phyloP scores from a whole-genome alignment of 2,329 filamentous ascomycete species.

The Fusarium xylarioides region DNA sequence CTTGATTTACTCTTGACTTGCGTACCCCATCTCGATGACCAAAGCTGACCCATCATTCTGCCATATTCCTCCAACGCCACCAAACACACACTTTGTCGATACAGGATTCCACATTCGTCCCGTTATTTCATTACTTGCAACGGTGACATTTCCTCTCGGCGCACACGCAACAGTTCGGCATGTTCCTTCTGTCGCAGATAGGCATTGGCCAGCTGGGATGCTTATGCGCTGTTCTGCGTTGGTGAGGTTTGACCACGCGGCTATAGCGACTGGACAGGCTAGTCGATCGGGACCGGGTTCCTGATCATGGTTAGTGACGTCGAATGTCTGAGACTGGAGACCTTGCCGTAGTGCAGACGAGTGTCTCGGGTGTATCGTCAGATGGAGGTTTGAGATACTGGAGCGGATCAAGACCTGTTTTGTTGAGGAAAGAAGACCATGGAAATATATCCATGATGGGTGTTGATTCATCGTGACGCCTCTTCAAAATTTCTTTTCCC shows the following conservation, averaged over 20 bases:
- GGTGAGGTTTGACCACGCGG: conserved; percentile 16
- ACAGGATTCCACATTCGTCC: conserved; percentile 40
- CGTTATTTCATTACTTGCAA: conserved; percentile 8
- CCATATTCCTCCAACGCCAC: conserved; percentile 35
- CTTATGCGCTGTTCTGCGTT: conserved; percentile 1
- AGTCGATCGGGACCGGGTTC: conserved; percentile 27
- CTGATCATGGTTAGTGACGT: neutral
- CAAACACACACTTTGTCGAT: conserved; percentile 32
- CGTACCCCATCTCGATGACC: conserved; percentile 30
- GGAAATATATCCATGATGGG: conserved; percentile 12
- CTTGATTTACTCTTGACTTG: neutral
- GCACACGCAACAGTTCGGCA: conserved; percentile 36
- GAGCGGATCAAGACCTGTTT: conserved; percentile 28
- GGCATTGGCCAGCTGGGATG: conserved; percentile 19
- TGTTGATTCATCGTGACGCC: neutral
- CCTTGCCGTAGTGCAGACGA: conserved; percentile 28
- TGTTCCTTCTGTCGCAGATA: neutral
- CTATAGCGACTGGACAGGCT: conserved; percentile 31
- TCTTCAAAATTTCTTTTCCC: neutral
- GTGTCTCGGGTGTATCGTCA: conserved; percentile 11
- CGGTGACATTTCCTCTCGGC: neutral
- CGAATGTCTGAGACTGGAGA: neutral
- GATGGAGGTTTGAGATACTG: conserved; percentile 2
- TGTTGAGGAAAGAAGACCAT: conserved; percentile 13
- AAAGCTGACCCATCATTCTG: conserved; percentile 22